These are phyloP conservation scores for Mrakia gelida DNA, from an alignment of 768 basidiomycete species.

Conservation along the genomic window DNA sequence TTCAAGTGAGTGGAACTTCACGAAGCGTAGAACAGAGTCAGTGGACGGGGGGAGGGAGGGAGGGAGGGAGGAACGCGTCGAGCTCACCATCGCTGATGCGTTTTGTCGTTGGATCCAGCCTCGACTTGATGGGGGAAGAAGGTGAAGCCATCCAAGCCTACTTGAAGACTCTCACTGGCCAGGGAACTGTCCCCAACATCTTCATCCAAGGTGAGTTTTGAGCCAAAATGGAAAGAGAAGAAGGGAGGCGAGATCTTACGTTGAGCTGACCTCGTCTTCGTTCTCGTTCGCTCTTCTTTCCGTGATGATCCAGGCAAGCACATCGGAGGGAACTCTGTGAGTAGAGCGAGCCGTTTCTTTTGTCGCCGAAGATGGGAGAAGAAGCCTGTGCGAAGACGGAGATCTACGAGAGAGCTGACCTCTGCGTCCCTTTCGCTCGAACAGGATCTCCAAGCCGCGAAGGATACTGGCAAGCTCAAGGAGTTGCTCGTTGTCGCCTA, in stretches of 20 bases:
- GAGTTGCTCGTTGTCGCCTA: no score
- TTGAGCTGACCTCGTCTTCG: neutral
- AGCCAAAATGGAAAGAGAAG: neutral
- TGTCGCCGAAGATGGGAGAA: neutral
- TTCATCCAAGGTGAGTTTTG: conserved; percentile 50
- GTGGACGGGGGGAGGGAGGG: neutral
- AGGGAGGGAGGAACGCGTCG: neutral
- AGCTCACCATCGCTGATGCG: neutral
- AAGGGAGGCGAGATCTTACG: no score
- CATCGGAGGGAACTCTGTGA: conserved; percentile 8
- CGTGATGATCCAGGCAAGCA: neutral
- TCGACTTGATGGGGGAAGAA: conserved; percentile 52
- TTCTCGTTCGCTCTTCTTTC: neutral
- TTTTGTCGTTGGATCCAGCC: neutral
- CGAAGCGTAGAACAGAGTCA: no score
- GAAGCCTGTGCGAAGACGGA: neutral
- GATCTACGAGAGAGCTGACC: neutral
- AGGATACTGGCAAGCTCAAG: no score
- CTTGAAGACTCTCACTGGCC: conserved; percentile 59
- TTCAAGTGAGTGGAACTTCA: conserved; percentile 37
- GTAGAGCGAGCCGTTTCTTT: neutral
- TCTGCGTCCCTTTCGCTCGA: no score
- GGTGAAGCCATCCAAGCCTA: conserved; percentile 64
- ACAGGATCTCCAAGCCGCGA: no score
- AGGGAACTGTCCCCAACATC: conserved; percentile 68